Evolutionary conservation across 305 asterid species (phyloP), one percentile per base, ranked within the genome.

Genomic region (Stenogyne calaminthoides): DNA sequence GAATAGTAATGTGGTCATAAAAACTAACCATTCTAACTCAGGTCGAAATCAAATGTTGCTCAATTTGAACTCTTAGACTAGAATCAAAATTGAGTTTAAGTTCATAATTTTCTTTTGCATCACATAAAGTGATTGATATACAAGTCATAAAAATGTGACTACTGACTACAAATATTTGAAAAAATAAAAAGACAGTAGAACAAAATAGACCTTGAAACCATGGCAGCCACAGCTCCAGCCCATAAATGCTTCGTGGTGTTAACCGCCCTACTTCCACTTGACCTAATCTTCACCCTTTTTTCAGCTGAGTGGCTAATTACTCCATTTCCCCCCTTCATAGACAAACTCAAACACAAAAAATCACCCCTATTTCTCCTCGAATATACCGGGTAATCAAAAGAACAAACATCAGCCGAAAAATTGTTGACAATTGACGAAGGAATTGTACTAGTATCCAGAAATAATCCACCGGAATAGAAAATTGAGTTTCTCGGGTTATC

Each of bases 211-310:
- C 99, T 90, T n/a, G 99, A 84, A 77, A 94, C 91, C 99, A 89
- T 92, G 39, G 99, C 97, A 56, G 99, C 95, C 34, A 88, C 88
- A 65, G 97, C 99, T 42, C 99, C 99, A 16, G 99, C 90, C 95
- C 99, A 94, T 77, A 94, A 87, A 84, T 94, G 99, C 80, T 90
- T 92, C 78, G 91, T 85, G 76, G 99, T 88, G 79, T 94, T 94
- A 73, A 90, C 80, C 46, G 96, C 96, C 67, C 88, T 89, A 49
- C 85, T 84, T 25, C 97, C 77, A 51, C 89, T 74, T n/a, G 85
- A 70, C 80, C 83, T 66, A 58, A 71, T 68, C 74, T 54, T 77
- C 52, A 63, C 67, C 77, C 69, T 72, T 61, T 65, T 78, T 15
- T 74, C 84, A 58, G 42, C 61, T 14, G 86, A 49, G 68, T 66